These are phyloP conservation scores for Penicillium herquei DNA, from an alignment of 495 filamentous ascomycete species.

Conservation along the genomic window DNA sequence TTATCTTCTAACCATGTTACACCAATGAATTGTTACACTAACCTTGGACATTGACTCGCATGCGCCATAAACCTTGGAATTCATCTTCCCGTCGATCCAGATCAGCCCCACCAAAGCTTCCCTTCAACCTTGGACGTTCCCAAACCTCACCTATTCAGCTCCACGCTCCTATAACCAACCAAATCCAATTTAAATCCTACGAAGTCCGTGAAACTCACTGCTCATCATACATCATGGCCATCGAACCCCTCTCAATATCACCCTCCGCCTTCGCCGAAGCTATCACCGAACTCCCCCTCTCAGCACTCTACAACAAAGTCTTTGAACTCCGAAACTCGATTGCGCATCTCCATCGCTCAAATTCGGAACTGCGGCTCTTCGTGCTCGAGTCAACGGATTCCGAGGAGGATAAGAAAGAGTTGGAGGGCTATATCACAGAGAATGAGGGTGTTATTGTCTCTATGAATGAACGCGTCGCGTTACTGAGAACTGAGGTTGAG, in stretches of 20 bases:
- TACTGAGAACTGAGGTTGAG: slow-evolving; percentile 76
- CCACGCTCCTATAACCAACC: too few relatives aligned
- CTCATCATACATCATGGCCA: slow-evolving; percentile 42
- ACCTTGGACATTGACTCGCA: too few relatives aligned
- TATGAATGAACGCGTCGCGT: slow-evolving; percentile 67
- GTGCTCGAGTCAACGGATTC: slow-evolving; percentile 46
- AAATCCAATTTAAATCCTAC: too few relatives aligned
- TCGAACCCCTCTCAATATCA: slow-evolving; percentile 35
- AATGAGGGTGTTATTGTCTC: slow-evolving; percentile 71
- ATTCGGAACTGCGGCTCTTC: slow-evolving; percentile 66
- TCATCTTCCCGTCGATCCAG: too few relatives aligned
- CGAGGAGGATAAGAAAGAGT: slow-evolving; percentile 63
- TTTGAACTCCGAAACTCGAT: slow-evolving; percentile 81
- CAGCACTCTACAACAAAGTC: slow-evolving; percentile 73
- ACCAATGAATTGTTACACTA: too few relatives aligned
- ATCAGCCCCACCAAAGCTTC: too few relatives aligned
- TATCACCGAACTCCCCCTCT: slow-evolving; percentile 67
- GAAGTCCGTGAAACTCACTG: too few relatives aligned
- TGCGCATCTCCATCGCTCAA: slow-evolving; percentile 75
- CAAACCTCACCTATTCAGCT: too few relatives aligned
- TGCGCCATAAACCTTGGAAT: too few relatives aligned
- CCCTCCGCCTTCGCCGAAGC: slow-evolving; percentile 58
- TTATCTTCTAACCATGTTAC: too few relatives aligned
- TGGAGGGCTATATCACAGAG: slow-evolving; percentile 52
- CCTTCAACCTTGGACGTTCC: too few relatives aligned